A percentile compares a stretch with the other conserved stretches of the same genome.
These are phyloP conservation scores for Stevia rebaudiana DNA, from an alignment of 140 eudicot genomes.

Conservation along the genomic window DNA sequence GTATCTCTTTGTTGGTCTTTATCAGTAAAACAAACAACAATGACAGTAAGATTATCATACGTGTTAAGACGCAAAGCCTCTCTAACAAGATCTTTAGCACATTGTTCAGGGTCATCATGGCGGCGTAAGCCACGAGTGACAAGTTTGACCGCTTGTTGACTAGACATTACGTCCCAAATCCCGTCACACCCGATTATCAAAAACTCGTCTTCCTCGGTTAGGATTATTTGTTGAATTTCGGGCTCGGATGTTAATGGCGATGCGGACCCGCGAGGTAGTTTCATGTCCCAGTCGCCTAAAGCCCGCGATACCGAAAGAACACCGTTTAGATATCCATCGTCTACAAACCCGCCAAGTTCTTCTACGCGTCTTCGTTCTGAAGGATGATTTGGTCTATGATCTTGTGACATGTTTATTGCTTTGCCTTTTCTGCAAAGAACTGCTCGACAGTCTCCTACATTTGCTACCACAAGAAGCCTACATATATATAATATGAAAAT, in stretches of 20 bases:
- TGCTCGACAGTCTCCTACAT: conserved; percentile 81
- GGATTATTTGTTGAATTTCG: conserved; percentile 40
- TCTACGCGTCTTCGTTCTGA: conserved; percentile 50
- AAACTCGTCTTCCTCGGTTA: conserved; percentile 39
- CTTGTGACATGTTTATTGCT: conserved; percentile 70
- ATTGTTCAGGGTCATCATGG: conserved; percentile 67
- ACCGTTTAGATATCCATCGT: conserved; percentile 71
- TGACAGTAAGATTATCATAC: conserved; percentile 65
- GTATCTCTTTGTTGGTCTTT: conserved; percentile 37
- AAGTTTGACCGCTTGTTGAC: conserved; percentile 70
- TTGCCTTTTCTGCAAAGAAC: conserved; percentile 67
- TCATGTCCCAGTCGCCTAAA: conserved; percentile 84
- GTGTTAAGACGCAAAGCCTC: conserved; percentile 66
- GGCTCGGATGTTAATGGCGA: conserved; percentile 74
- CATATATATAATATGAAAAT: background rate
- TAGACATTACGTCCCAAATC: conserved; percentile 72
- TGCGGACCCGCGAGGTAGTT: conserved; percentile 54
- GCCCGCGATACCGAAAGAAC: conserved; percentile 66
- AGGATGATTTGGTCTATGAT: conserved; percentile 54
- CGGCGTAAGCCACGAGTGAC: conserved; percentile 64
- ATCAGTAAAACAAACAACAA: conserved; percentile 52
- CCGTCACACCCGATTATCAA: conserved; percentile 60
- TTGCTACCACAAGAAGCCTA: conserved; percentile 72
- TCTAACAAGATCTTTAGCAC: conserved; percentile 65
- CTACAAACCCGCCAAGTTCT: conserved; percentile 61